Evolutionary conservation across 1,139 yeast species (phyloP).

Genomic region (Yamadazyma trypodendri): DNA sequence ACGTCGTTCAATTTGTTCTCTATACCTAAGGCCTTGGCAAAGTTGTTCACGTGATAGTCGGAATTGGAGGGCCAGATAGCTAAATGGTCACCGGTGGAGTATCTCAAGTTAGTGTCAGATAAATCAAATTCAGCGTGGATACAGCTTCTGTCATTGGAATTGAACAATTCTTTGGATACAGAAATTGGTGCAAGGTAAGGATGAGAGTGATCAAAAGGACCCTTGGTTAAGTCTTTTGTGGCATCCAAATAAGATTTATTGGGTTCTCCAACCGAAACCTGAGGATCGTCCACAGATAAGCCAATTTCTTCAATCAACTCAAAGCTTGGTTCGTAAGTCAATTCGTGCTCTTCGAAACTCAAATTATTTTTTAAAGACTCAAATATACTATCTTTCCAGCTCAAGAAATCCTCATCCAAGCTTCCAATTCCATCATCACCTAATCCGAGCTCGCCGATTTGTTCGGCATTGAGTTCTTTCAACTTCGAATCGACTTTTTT

Average conservation of each 20-base stretch:
- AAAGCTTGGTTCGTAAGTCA: conserved; percentile 73
- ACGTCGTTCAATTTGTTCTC: conserved; percentile 52
- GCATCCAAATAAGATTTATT: conserved; percentile 55
- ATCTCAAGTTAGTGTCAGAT: conserved; percentile 70
- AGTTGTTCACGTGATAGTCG: conserved; percentile 65
- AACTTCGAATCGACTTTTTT: conserved; percentile 48
- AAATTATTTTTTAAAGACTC: conserved; percentile 65
- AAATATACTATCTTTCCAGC: conserved; percentile 84
- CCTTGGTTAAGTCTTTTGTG: conserved; percentile 47
- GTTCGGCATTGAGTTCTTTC: conserved; percentile 65
- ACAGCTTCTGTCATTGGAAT: conserved; percentile 67
- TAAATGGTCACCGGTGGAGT: conserved; percentile 93
- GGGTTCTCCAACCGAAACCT: conserved; percentile 84
- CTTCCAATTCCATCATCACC: conserved; percentile 97
- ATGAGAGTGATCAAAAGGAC: conserved; percentile 81
- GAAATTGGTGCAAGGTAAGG: conserved; percentile 79
- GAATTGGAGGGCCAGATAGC: conserved; percentile 95
- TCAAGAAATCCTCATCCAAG: conserved; percentile 89
- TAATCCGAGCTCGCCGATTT: conserved; percentile 73
- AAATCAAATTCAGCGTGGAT: conserved; percentile 89
- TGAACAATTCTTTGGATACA: conserved; percentile 67
- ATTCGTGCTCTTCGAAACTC: conserved; percentile 72
- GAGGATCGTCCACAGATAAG: conserved; percentile 28
- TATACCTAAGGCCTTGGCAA: conserved; percentile 65
- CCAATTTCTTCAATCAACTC: conserved; percentile 38